phyloP scores from a whole-genome alignment of 805 yeast genomes.

The Komagataella mondaviorum region DNA sequence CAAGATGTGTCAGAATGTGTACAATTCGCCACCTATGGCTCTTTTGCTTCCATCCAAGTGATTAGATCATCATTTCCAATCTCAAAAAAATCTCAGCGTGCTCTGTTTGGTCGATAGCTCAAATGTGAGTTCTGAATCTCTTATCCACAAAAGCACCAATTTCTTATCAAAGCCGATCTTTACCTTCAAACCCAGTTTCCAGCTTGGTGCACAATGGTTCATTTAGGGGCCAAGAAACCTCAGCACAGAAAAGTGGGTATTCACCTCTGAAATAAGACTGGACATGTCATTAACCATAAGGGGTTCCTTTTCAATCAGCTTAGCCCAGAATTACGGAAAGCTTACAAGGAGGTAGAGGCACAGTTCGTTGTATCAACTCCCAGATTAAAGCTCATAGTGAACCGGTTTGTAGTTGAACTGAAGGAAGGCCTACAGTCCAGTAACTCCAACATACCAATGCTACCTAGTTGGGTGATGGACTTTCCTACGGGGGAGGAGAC shows the following conservation, averaged over 20 bases:
- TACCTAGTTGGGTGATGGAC: constrained; percentile 92
- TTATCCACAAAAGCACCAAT: neutral
- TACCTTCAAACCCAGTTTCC: neutral
- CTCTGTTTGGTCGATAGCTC: neutral
- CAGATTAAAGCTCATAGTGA: constrained; percentile 50
- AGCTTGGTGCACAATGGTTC: constrained; percentile 41
- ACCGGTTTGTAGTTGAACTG: constrained; percentile 68
- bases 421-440: constrained; percentile 63
- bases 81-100: neutral
- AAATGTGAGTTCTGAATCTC: neutral
- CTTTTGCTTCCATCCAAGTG: neutral
- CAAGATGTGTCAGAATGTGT: neutral
- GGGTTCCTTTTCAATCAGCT: constrained; percentile 4
- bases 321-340: constrained; percentile 19
- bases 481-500: constrained; percentile 85
- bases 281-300: neutral
- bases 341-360: constrained; percentile 42
- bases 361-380: constrained; percentile 49
- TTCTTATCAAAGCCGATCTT: neutral
- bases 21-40: neutral
- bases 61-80: neutral
- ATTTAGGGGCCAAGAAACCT: constrained; percentile 73
- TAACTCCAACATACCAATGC: constrained; percentile 92
- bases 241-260: constrained; percentile 54
- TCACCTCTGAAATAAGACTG: neutral